phyloP scores from a whole-genome alignment of 805 yeast genomes.

The Pichia thaimueangensis region DNA sequence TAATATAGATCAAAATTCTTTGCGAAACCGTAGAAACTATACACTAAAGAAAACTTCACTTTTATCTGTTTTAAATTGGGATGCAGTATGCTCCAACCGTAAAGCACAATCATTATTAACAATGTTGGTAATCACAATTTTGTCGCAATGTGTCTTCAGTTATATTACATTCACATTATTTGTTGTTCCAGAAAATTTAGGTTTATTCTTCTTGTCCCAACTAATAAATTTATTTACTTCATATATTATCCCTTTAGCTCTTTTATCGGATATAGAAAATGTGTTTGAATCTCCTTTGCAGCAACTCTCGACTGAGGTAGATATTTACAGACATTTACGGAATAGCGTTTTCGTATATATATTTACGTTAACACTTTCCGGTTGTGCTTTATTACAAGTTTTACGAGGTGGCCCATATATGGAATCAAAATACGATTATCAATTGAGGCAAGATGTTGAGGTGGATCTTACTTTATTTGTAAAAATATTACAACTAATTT shows the following conservation, averaged over 20 bases:
- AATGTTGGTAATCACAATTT: conserved; percentile 19
- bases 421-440: background rate
- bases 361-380: conserved; percentile 17
- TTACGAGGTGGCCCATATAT: conserved; percentile 13
- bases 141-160: conserved; percentile 23
- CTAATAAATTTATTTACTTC: conserved; percentile 22
- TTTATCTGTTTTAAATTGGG: conserved; percentile 20
- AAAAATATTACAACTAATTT: conserved; percentile 20
- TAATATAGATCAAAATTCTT: no score
- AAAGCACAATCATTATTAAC: conserved; percentile 17
- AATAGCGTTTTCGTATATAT: conserved; percentile 17
- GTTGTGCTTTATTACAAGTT: conserved; percentile 19
- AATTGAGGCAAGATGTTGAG: background rate
- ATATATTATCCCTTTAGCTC: conserved; percentile 23
- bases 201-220: conserved; percentile 20
- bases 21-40: background rate
- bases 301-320: conserved; percentile 20
- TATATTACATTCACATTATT: conserved; percentile 25
- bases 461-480: conserved; percentile 10
- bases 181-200: conserved; percentile 22
- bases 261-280: conserved; percentile 20
- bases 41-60: conserved; percentile 2
- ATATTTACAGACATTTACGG: conserved; percentile 19
- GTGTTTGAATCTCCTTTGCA: conserved; percentile 22
- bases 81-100: conserved; percentile 21